A percentile compares a stretch with the other conserved stretches of the same genome.
Conservation (phyloP, 495 filamentous ascomycete species). For the Aspergillus affinis region DNA sequence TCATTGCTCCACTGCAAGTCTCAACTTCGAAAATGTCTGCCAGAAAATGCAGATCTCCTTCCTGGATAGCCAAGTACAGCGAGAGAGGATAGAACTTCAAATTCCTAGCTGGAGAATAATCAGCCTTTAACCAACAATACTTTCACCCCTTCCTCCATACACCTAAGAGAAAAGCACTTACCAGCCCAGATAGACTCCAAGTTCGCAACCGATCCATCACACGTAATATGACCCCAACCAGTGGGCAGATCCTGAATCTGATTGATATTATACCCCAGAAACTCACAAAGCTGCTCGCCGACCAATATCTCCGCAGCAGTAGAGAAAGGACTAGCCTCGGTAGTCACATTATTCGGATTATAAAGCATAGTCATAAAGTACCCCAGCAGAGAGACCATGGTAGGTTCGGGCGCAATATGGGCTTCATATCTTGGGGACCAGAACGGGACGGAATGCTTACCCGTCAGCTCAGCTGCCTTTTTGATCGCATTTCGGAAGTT, state of each 20-base stretch:
- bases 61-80: conserved; percentile 35
- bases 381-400: conserved; percentile 35
- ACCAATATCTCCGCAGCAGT: conserved; percentile 41
- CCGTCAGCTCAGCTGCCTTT: conserved; percentile 26
- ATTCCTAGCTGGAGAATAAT: conserved; percentile 34
- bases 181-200: conserved; percentile 43
- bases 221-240: conserved; percentile 44
- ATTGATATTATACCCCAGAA: conserved; percentile 45
- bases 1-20: conserved; percentile 33
- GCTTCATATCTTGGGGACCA: conserved; percentile 46
- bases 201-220: conserved; percentile 47
- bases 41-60: conserved; percentile 31
- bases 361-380: conserved; percentile 51
- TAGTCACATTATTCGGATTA: conserved; percentile 50
- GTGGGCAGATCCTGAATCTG: conserved; percentile 15
- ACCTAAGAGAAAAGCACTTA: too few species aligned
- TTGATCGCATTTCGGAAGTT: conserved; percentile 28
- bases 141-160: too few species aligned
- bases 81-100: conserved; percentile 50
- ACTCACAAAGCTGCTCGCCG: conserved; percentile 44
- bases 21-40: conserved; percentile 31
- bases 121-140: too few species aligned
- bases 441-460: conserved; percentile 41
- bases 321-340: conserved; percentile 44
- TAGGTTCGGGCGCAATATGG: conserved; percentile 43